Base-by-base conservation (phyloP, 1,284 basidiomycete genomes). In the Polyporus tsugae region DNA sequence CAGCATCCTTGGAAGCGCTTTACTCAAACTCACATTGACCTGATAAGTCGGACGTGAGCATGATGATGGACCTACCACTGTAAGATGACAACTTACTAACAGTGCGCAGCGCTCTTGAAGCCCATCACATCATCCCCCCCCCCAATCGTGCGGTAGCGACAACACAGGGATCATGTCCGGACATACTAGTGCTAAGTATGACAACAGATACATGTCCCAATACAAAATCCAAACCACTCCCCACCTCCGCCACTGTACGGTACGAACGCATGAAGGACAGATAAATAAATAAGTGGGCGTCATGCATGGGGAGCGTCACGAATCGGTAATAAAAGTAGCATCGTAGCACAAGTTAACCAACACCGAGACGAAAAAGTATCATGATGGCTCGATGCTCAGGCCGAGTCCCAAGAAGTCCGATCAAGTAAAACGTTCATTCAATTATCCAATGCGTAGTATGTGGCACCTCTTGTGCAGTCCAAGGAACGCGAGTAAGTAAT, bases 281-380 rank as follows among this genome's bases (percentile, higher is more conserved):
- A 64, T 62, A 64, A 64, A 72, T 70, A 72, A 66, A 60, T 60
- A 66, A 64, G 62, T 44, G 64, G 65, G 64, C 59, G 63, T 66
- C 38, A 6, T 42, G 58, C 22, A 57, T 53, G 65, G 65, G 53
- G 59, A 58, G 66, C 41, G 65, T 61, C 46, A 49, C 46, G 60
- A 69, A 69, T 61, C 66, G 59, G 63, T 64, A 25, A 69, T 72
- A 64, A 66, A 42, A 65, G 62, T 55, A 66, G 46, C 41, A 63
- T 60, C 49, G 64, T 64, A 67, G 62, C 44, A 53, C 60, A 59
- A 60, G 59, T 62, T 64, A 52, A 59, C 63, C 64, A 62, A 68
- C 60, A 66, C 66, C 25, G 55, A 36, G 35, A 53, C 52, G 33
- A 49, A 22, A 35, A 39, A 41, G 67, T 65, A 69, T 62, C 63